These are phyloP conservation scores for Neofusicoccum umdonicola DNA, from an alignment of 2,329 filamentous ascomycete genomes.

Conservation along the genomic window DNA sequence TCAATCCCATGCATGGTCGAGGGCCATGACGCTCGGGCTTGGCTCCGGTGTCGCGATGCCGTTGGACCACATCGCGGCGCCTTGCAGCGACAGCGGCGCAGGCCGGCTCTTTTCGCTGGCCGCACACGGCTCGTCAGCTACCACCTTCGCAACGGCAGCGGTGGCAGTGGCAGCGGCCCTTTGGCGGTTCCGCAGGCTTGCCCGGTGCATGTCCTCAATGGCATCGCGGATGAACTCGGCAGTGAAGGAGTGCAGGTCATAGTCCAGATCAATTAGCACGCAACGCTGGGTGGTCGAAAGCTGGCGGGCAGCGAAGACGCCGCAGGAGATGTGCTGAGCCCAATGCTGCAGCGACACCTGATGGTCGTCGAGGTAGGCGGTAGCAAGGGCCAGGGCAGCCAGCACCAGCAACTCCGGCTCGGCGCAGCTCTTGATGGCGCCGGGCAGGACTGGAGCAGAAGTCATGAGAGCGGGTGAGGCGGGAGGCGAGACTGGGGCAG, in stretches of 20 bases:
- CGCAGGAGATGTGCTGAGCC: conserved; percentile 28
- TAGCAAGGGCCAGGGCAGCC: conserved; percentile 34
- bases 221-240: conserved; percentile 31
- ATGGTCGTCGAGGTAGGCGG: conserved; percentile 34
- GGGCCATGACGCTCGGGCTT: conserved; percentile 26
- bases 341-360: conserved; percentile 32
- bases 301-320: conserved; percentile 28
- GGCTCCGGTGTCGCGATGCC: conserved; percentile 39
- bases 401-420: conserved; percentile 36
- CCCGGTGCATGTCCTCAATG: conserved; percentile 31
- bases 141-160: conserved; percentile 22
- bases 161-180: not conserved
- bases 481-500: conserved; percentile 15
- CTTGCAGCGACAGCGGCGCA: conserved; percentile 27
- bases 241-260: conserved; percentile 35
- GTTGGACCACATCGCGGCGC: conserved; percentile 28
- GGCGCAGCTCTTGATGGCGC: conserved; percentile 17
- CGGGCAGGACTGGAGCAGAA: not conserved
- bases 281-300: conserved; percentile 33
- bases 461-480: conserved; percentile 5
- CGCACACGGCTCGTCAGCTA: not conserved
- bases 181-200: conserved; percentile 12
- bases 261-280: conserved; percentile 38
- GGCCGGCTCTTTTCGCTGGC: conserved; percentile 21
- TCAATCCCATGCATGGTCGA: conserved; percentile 9